Evolutionary conservation across 2,329 filamentous ascomycete genomes (phyloP).

Genomic region (Macrophomina pseudophaseolina): DNA sequence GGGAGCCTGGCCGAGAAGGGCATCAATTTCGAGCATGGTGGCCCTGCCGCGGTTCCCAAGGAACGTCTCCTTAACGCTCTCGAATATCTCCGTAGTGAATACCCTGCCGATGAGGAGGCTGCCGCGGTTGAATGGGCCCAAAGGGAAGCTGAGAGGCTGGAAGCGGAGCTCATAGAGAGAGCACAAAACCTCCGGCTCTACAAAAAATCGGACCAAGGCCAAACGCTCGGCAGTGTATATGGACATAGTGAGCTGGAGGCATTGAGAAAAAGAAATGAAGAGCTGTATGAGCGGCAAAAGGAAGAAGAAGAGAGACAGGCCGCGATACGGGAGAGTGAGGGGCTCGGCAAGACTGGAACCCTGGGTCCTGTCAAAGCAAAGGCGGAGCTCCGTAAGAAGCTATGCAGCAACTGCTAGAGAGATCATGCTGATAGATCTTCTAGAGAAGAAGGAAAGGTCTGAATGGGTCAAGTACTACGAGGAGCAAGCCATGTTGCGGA

Average conservation of each 20-base stretch:
- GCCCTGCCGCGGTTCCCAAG: constrained; percentile 35
- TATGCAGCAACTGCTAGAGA: constrained; percentile 38
- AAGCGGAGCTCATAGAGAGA: constrained; percentile 39
- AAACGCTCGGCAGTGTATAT: constrained; percentile 21
- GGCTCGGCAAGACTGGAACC: neutral
- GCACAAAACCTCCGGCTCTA: constrained; percentile 38
- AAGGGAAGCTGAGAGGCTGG: constrained; percentile 45
- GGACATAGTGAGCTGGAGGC: constrained; percentile 26
- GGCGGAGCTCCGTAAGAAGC: constrained; percentile 39
- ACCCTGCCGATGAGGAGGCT: constrained; percentile 47
- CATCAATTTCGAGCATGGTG: constrained; percentile 32
- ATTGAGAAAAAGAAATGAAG: constrained; percentile 39
- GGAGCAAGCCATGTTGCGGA: constrained; percentile 33
- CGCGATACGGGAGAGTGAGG: constrained; percentile 31
- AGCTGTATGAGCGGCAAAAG: constrained; percentile 38
- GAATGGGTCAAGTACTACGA: constrained; percentile 35
- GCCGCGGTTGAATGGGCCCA: constrained; percentile 48
- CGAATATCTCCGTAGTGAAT: constrained; percentile 42
- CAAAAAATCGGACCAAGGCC: constrained; percentile 37
- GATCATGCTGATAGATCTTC: constrained; percentile 33
- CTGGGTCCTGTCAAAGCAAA: constrained; percentile 37
- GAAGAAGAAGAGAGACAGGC: constrained; percentile 35
- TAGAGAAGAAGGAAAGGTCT: constrained; percentile 33
- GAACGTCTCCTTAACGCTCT: constrained; percentile 39
- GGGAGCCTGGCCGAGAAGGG: constrained; percentile 48